Evolutionary conservation across 2,329 filamentous ascomycete genomes (phyloP), one percentile per base, ranked within the genome.

Genomic region (Immersiporthe knoxdaviesiana): DNA sequence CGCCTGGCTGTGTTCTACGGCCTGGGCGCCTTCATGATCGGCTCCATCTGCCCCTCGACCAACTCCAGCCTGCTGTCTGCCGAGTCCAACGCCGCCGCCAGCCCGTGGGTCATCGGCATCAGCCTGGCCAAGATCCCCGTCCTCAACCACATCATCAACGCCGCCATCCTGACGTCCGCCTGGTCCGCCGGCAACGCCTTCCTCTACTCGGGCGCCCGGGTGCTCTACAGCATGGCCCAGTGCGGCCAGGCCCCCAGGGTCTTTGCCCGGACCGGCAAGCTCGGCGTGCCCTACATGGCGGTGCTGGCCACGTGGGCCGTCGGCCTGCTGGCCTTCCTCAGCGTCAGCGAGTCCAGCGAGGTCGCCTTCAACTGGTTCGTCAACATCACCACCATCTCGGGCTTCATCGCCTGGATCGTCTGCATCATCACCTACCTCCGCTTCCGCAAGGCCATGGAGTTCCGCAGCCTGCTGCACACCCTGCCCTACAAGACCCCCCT

Each of bases 281-380:
- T 83, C 27, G 90, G 90, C 63, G 88, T 91, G 0, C 90, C 90
- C 0, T 88, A 79, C 74, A 81, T 79, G 14, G 84, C 82, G 2
- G 85, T 89, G 1, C 76, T 87, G 6, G 79, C 78, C 66, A 88
- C 87, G 6, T 84, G 83, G 82, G 77, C 84, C 0, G 84, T 92
- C 74, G 88, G 89, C 32, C 82, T 90, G 11, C 83, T 94, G 3
- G 88, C 89, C 0, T 94, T 90, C 81, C 86, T 94, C 76, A 92
- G 91, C 77, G 84, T 89, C 59, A 89, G 86, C 60, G 85, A 84
- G 72, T 85, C 84, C 39, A 89, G 89, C 30, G 84, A 87, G 44
- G 82, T 83, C 2, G 91, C 91, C 8, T 93, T 92, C 77, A 84
- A 83, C 65, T 93, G 90, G 88, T 91, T 93, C 76, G 85, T 89